phyloP scores from a whole-genome alignment of 192 early-diverging fungal genomes.

The Coemansia sp. region DNA sequence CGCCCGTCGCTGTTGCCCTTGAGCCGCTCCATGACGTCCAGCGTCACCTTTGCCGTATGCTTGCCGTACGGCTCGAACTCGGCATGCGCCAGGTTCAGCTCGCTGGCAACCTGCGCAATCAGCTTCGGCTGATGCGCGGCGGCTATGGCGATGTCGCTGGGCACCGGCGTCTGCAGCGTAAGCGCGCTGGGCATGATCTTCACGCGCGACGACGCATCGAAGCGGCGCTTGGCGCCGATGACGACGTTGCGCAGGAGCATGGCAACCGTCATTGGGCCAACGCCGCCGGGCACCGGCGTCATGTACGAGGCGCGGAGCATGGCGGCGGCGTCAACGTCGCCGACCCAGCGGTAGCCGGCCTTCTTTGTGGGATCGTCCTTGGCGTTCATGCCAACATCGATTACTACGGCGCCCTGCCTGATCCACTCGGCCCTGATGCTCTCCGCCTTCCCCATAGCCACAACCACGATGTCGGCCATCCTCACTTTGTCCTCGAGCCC shows the following conservation, averaged over 20 bases:
- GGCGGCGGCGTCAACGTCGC: conserved; percentile 87
- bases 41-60: conserved; percentile 87
- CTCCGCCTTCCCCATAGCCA: conserved; percentile 81
- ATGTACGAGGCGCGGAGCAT: conserved; percentile 74
- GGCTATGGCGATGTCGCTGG: conserved; percentile 95
- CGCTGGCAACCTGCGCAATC: conserved; percentile 75
- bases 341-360: conserved; percentile 87
- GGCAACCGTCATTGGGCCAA: conserved; percentile 99
- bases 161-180: conserved; percentile 76
- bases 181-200: conserved; percentile 65
- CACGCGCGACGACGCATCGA: conserved; percentile 57
- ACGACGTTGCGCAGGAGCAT: conserved; percentile 95
- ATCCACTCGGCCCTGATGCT: conserved; percentile 93
- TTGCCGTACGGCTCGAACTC: conserved; percentile 90
- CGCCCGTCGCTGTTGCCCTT: conserved; percentile 76
- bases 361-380: conserved; percentile 86
- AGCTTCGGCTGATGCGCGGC: conserved; percentile 85
- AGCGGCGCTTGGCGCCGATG: conserved; percentile 71
- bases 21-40: conserved; percentile 85
- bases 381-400: conserved; percentile 98
- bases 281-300: conserved; percentile 97
- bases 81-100: conserved; percentile 75
- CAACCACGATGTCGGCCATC: conserved; percentile 88
- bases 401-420: conserved; percentile 89
- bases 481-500: conserved; percentile 78